Base-by-base conservation (phyloP, 2,329 filamentous ascomycete genomes). In the Trichoderma sp. region DNA sequence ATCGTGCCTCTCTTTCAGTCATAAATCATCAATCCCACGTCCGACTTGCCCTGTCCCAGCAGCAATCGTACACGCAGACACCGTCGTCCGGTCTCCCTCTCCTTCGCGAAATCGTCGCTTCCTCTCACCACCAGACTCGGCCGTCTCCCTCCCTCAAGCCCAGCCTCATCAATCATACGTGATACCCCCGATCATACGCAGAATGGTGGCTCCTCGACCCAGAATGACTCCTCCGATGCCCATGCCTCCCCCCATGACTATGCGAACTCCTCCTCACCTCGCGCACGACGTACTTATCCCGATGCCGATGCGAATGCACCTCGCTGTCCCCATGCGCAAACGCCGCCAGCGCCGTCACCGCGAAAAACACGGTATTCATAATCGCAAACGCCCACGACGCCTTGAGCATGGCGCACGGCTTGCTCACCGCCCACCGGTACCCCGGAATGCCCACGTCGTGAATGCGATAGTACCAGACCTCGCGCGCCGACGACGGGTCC, bases 321-420 rank as follows among this genome's bases (percentile, higher is more conserved):
- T 81, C 79, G 51, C 82, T 81, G 67, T 81, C 81, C 74, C 79
- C 89, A 77, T 80, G 84, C 69, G 82, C 75, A 69, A 81, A 84
- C 28, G 93, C 92, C 50, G 95, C 81, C 30, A 94, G 78, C 59
- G 87, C 85, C 3, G 92, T 95, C 73, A 90, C 81, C 75, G 90
- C 88, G 79, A 96, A 97, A 75, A 93, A 89, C 69, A 95, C 80
- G 69, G 82, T 81, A 76, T 95, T 91, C 84, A 97, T 96, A 76
- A 98, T 97, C 56, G 86, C 92, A 70, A 97, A 88, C 3, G 92
- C 94, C 78, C 92, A 98, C 70, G 83, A 85, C 1, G 93, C 90
- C 85, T 97, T 98, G 73, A 97, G 86, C 92, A 97, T 95, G 57
- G 90, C 86, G 79, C 94, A 98, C 5, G 87, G 86, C 82, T 94